Percentiles rank a stretch among this genome's conserved stretches.
Conservation (phyloP, 192 early-diverging fungal genomes). For the Entomortierella beljakovae region DNA sequence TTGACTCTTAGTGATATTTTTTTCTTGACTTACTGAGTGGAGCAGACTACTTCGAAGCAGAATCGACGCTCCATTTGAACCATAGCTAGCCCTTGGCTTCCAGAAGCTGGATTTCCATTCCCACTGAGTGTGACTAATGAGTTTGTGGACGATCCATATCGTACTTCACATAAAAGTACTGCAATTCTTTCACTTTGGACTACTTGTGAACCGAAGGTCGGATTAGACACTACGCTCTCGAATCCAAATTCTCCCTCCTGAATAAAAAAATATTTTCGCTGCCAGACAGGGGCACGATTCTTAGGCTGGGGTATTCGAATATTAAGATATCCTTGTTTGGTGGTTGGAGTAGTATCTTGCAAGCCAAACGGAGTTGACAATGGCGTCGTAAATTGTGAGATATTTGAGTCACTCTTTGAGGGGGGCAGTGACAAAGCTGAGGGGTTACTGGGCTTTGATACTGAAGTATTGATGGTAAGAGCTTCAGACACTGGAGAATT, state of each 20-base stretch:
- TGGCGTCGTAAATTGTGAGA: background rate
- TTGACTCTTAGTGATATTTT: too few species aligned
- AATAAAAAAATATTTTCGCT: conserved; percentile 70
- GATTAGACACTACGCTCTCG: conserved; percentile 56
- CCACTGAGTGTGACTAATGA: conserved; percentile 28
- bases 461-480: conserved; percentile 2
- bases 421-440: conserved; percentile 3
- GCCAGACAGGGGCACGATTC: conserved; percentile 68
- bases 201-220: conserved; percentile 63
- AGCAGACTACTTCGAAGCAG: conserved; percentile 76
- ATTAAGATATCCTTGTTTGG: conserved; percentile 78
- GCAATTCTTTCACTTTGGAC: conserved; percentile 64
- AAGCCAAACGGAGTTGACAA: background rate
- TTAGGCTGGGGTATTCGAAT: conserved; percentile 49
- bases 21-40: conserved; percentile 63
- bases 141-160: conserved; percentile 59
- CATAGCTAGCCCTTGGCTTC: conserved; percentile 49
- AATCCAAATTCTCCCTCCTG: conserved; percentile 69
- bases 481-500: background rate
- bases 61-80: conserved; percentile 71
- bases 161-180: conserved; percentile 66
- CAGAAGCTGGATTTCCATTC: conserved; percentile 34
- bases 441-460: background rate
- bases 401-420: background rate
- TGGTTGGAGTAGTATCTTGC: conserved; percentile 30